phyloP scores from a whole-genome alignment of 768 basidiomycete species.

The Russula brevipes region DNA sequence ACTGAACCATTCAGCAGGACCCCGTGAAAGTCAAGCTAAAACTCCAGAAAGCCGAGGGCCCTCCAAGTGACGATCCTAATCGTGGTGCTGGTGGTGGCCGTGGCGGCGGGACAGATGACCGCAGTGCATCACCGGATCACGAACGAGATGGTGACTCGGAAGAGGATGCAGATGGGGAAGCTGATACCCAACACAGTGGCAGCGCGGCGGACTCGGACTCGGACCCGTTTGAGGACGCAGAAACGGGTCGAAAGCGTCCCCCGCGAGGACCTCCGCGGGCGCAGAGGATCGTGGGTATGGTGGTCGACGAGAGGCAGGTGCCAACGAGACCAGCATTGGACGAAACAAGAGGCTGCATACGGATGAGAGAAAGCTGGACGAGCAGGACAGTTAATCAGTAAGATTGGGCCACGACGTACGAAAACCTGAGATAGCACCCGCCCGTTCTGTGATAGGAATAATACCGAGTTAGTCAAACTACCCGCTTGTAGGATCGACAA shows the following conservation, averaged over 20 bases:
- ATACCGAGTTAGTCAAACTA: too few species aligned
- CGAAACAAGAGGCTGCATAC: background rate
- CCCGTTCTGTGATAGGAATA: too few species aligned
- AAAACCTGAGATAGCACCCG: too few species aligned
- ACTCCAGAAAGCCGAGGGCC: slow-evolving; percentile 6
- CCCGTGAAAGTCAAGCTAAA: slow-evolving; percentile 30
- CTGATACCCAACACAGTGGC: background rate
- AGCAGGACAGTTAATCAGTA: too few species aligned
- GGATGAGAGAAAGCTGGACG: background rate
- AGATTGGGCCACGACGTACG: too few species aligned
- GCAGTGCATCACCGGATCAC: background rate
- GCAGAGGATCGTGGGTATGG: background rate
- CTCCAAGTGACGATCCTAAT: background rate
- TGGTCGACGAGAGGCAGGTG: background rate
- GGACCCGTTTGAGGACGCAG: slow-evolving; percentile 18
- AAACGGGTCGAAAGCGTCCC: slow-evolving; percentile 5
- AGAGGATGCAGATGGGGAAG: slow-evolving; percentile 8
- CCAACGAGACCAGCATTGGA: background rate
- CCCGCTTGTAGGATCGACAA: too few species aligned
- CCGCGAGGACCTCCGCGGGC: background rate
- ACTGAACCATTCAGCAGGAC: slow-evolving; percentile 26
- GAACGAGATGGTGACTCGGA: background rate
- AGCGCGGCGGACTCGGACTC: slow-evolving; percentile 4
- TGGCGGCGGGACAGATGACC: background rate
- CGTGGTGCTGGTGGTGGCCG: background rate